Evolutionary conservation across 345 rosid genomes (phyloP).

Genomic region (Ceriops decandra): DNA sequence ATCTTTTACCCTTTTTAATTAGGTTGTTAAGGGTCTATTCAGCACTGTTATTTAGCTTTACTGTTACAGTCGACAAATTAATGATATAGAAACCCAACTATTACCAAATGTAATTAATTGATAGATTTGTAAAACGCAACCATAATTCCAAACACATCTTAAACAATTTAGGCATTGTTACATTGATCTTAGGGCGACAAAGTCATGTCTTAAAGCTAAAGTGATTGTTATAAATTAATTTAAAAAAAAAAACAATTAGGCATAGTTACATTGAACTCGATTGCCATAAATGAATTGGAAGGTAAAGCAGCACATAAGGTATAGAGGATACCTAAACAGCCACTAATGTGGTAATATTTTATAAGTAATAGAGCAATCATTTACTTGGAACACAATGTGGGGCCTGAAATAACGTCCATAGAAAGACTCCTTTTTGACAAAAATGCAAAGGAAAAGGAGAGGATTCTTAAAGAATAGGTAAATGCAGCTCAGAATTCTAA

Average conservation of each 20-base stretch:
- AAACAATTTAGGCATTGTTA: background rate
- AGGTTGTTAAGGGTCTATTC: no score
- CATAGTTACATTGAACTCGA: background rate
- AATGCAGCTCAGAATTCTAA: slow-evolving; percentile 5
- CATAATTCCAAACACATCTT: no score
- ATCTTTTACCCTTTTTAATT: no score
- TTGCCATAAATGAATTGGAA: background rate
- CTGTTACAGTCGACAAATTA: no score
- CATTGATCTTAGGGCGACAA: background rate
- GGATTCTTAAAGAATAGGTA: background rate
- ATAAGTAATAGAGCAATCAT: background rate
- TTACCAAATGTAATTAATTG: no score
- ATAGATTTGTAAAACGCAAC: no score
- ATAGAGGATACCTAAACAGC: background rate
- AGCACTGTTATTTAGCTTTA: no score
- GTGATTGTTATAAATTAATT: background rate
- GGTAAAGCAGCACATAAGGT: background rate
- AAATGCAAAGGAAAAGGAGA: background rate
- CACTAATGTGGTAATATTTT: background rate
- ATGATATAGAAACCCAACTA: no score
- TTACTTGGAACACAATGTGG: background rate
- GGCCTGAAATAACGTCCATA: background rate
- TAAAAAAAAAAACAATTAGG: no score
- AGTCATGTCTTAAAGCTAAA: background rate
- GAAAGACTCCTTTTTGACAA: background rate